These are phyloP conservation scores for Perkinsus chesapeaki DNA, from an alignment of 169 alveolate species.

Conservation along the genomic window DNA sequence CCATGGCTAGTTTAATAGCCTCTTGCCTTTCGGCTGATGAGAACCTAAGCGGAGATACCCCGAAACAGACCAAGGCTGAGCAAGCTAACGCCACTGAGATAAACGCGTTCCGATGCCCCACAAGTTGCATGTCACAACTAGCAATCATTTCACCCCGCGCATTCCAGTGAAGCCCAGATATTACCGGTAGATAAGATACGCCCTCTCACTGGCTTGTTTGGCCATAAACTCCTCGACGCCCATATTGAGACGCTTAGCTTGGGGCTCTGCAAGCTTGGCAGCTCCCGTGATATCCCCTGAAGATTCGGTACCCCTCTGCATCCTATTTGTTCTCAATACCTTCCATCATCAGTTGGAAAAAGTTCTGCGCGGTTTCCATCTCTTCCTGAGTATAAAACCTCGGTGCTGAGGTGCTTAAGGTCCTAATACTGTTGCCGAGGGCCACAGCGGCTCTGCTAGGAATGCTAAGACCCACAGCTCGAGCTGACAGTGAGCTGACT, in stretches of 20 bases:
- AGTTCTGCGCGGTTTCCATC: background rate
- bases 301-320: too few relatives aligned
- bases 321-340: background rate
- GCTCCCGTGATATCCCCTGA: background rate
- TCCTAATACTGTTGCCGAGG: background rate
- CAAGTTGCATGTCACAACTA: too few relatives aligned
- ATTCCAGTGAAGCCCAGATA: background rate
- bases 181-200: background rate
- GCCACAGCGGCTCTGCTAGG: background rate
- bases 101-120: too few relatives aligned
- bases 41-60: too few relatives aligned
- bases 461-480: background rate
- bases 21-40: background rate
- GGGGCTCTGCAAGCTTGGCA: background rate
- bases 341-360: background rate
- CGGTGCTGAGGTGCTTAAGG: background rate
- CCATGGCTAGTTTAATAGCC: background rate
- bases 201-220: background rate
- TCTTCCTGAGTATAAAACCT: background rate
- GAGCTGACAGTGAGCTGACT: background rate
- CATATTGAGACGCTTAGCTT: background rate
- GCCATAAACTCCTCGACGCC: background rate
- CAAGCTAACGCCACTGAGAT: too few relatives aligned
- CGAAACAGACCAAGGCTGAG: too few relatives aligned
- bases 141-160: too few relatives aligned